Evolutionary conservation across 108 stramenopile genomes (phyloP).

Genomic region (Cylindrotheca closterium): DNA sequence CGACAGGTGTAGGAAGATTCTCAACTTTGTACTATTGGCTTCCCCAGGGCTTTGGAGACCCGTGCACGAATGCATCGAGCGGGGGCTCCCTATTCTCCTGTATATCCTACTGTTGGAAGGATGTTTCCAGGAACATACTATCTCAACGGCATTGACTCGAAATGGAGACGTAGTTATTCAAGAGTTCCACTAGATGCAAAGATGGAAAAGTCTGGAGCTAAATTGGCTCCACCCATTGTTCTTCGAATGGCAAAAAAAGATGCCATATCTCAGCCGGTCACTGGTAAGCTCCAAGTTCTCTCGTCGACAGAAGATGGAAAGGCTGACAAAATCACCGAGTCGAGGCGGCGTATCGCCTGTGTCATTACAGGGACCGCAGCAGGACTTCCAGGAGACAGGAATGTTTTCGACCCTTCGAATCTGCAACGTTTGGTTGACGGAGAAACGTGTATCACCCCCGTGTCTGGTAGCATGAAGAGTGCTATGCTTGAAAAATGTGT

Average conservation of each 20-base stretch:
- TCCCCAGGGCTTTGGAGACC: conserved; percentile 83
- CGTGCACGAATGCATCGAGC: conserved; percentile 85
- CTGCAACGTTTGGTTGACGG: conserved; percentile 75
- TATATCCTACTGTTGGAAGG: conserved; percentile 80
- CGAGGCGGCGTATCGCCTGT: conserved; percentile 62
- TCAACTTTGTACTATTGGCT: no score
- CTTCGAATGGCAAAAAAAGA: conserved; percentile 62
- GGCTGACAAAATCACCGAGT: conserved; percentile 49
- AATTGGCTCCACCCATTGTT: conserved; percentile 81
- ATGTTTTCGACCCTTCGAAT: conserved; percentile 78
- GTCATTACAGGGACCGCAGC: conserved; percentile 95
- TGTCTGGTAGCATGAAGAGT: conserved; percentile 59
- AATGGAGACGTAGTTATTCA: conserved; percentile 77
- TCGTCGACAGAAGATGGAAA: conserved; percentile 29
- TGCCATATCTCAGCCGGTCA: conserved; percentile 61
- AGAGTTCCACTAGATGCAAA: conserved; percentile 71
- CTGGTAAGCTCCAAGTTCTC: conserved; percentile 62
- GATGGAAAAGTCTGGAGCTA: conserved; percentile 46
- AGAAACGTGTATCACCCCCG: conserved; percentile 74
- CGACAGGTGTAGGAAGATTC: no score
- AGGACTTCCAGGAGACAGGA: conserved; percentile 81
- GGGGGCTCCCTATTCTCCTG: conserved; percentile 79
- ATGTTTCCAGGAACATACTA: conserved; percentile 94
- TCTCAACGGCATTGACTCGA: conserved; percentile 82
- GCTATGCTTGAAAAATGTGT: conserved; percentile 94